These are phyloP conservation scores for Dendrobium catenatum DNA, from an alignment of 106 monocot species.

Conservation along the genomic window DNA sequence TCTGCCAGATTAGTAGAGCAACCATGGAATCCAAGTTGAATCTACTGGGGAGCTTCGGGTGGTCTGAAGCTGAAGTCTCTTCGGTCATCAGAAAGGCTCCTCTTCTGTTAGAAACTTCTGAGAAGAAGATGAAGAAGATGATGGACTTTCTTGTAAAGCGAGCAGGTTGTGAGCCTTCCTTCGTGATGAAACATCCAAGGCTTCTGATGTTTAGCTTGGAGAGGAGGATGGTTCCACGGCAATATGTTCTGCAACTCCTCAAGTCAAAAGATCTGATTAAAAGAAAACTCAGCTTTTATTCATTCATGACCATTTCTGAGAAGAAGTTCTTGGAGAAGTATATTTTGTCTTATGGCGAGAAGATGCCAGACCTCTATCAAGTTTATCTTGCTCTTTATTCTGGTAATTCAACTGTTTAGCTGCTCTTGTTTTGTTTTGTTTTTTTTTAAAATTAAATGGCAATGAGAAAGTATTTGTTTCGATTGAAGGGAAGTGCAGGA, in stretches of 20 bases:
- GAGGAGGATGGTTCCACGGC: slow-evolving; percentile 21
- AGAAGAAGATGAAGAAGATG: slow-evolving; percentile 7
- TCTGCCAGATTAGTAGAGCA: background rate
- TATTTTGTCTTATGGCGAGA: slow-evolving; percentile 8
- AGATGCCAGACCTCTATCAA: slow-evolving; percentile 13
- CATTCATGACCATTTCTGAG: background rate
- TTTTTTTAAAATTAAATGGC: too few species aligned
- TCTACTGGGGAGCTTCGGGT: slow-evolving; percentile 3
- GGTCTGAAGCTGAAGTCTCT: slow-evolving; percentile 12
- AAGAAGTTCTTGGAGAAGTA: slow-evolving; percentile 13
- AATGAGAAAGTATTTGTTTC: too few species aligned
- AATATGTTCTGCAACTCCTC: slow-evolving; percentile 14
- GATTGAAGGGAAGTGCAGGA: too few species aligned
- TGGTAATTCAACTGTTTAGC: background rate
- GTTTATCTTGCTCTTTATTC: background rate
- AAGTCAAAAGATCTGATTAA: background rate
- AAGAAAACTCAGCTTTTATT: background rate
- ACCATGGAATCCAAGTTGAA: slow-evolving; percentile 7
- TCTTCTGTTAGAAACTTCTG: background rate
- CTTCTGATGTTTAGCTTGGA: slow-evolving; percentile 20
- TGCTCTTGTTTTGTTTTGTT: background rate
- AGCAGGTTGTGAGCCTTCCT: slow-evolving; percentile 1
- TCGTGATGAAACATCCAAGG: background rate
- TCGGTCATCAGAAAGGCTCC: slow-evolving; percentile 6
- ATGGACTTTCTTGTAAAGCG: slow-evolving; percentile 15